Evolutionary conservation across 495 filamentous ascomycete species (phyloP), one percentile per base, ranked within the genome.

Genomic region (Geoglossum glabrum): DNA sequence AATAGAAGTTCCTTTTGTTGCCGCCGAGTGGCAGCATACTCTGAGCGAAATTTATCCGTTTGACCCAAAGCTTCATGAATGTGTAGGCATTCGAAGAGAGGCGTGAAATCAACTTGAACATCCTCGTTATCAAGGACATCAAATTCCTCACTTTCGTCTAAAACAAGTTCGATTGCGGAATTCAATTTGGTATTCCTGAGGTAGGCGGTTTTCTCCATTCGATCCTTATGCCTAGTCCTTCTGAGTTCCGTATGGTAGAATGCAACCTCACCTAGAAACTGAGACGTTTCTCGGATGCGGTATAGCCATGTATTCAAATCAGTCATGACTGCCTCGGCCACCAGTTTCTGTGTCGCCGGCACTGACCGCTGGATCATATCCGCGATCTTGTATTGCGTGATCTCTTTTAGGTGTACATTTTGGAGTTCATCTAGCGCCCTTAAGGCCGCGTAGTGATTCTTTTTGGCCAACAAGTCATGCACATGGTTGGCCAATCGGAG

Each of bases 221-320:
- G 77, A 59, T 90, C 81, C 64, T 89, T 86, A 62, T 94, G 87
- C 55, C 92, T 76, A 38, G 76, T 77, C 58, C 90, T 80, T n/a
- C 92, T 79, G 63, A 93, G 75, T 61, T 94, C 83, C 0, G 92
- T 97, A 64, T 94, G 86, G 64, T 89, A 95, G 65, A 99, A 89
- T 25, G 92, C 89, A n/a, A 99, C 84, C 68, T 97, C 90, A 3
- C 92, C 92, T 25, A 99, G 73, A 57, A 90, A 94, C 60, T 95
- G 89, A 0, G 89, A 94, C 34, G 89, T 93, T 67, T 97, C 93
- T 58, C 93, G 81, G 60, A 99, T 94, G 30, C 86, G 82, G 66
- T 82, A 97, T n/a, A 99, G 74, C 92, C 92, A 99, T 1, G 86
- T 95, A 67, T 96, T 97, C 36, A 99, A 70, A 69, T 99, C 92